Base-by-base conservation (phyloP, 75 land plant genomes). In the Sequoia sempervirens region DNA sequence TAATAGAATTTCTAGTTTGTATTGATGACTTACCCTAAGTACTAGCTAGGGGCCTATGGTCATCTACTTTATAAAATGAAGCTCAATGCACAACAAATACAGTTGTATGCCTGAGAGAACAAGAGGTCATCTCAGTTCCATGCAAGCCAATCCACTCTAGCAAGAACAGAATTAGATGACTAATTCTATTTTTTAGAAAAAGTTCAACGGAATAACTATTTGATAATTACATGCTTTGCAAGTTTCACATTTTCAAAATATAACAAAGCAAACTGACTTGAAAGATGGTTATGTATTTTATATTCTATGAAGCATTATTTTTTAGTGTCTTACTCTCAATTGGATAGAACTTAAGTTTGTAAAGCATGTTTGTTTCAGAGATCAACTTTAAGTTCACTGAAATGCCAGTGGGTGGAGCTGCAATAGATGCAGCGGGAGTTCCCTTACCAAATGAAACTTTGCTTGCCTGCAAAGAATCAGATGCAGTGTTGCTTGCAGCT, bases 401-500 rank as follows among this genome's bases (percentile, higher is more conserved):
- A 85, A 92, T 91, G 95, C 98, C 91, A 5, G 85, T 97, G 46
- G 99, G 99, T 7, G 99, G 99, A 58, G 88, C 94, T 8, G 99
- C 99, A 13, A 82, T 97, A 69, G 99, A 97, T 87, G 87, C 89
- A 52, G 83, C 88, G 36, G 98, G 99, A 36, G 88, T 88, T 80
- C 99, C 99, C 5, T 88, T 97, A 52, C 99, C 99, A 53, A 95
- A 93, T 18, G 99, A 97, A 80, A 97, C 99, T 10, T 89, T 97
- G 81, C 61, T 87, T 11, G 83, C 84, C 17, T 93, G 95, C 66
- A 88, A 90, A 80, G 84, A 90, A 36, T 93, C 98, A 20, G 99
- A 97, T 88, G 98, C 98, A 4, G 93, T 97, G 86, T 95, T 97
- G 37, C 93, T 97, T 83, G 98, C 98, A 61, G 98, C 99, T 20